Evolutionary conservation across 1,284 basidiomycete genomes (phyloP).

Genomic region (Microbotryum silenes-acaulis): DNA sequence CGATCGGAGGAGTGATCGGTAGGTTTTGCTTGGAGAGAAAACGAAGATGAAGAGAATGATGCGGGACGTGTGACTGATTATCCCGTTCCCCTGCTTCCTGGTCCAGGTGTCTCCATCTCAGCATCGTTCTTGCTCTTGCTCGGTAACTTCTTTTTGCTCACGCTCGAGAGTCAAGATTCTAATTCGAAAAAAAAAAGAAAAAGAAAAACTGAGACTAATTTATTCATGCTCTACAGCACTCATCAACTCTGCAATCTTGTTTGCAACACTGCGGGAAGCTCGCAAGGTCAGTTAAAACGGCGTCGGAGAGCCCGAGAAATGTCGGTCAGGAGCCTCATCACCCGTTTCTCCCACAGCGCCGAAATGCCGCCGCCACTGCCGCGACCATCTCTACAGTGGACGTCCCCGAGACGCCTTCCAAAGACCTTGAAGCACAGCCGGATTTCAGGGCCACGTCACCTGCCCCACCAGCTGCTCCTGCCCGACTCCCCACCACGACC

Average conservation of each 20-base stretch:
- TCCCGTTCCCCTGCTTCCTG: neutral
- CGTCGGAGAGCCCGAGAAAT: no score
- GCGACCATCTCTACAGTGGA: no score
- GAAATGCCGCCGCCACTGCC: no score
- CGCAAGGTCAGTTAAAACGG: neutral
- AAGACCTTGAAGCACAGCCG: no score
- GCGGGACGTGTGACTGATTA: neutral
- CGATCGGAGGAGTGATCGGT: conserved; percentile 41
- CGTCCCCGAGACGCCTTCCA: no score
- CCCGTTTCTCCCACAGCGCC: no score
- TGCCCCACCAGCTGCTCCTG: no score
- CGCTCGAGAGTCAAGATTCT: no score
- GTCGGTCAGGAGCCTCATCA: no score
- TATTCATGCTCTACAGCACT: conserved; percentile 27
- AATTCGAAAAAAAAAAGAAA: no score
- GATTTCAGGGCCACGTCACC: no score
- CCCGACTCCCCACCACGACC: conserved; percentile 18
- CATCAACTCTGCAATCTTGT: conserved; percentile 40
- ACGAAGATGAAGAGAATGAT: neutral
- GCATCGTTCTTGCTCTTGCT: conserved; percentile 41
- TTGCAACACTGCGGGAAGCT: conserved; percentile 28
- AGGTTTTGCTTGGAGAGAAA: neutral
- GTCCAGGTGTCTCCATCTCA: conserved; percentile 35
- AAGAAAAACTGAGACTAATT: no score
- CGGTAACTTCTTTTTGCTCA: conserved; percentile 5